phyloP scores from a whole-genome alignment of 1,139 yeast genomes.

The Tardiomyces depauwii region DNA sequence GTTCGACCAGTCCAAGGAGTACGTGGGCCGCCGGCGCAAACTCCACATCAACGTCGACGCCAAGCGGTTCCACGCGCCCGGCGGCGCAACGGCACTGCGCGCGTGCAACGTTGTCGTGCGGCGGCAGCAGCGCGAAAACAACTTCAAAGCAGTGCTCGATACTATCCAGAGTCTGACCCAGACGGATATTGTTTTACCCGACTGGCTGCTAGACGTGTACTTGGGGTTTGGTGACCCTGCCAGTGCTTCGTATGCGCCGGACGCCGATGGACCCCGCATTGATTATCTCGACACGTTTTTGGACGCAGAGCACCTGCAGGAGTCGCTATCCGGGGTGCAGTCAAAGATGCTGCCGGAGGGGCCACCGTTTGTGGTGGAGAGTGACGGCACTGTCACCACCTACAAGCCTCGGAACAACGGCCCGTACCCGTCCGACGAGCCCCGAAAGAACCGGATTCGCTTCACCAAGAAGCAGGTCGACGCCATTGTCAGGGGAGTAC shows the following conservation, averaged over 20 bases:
- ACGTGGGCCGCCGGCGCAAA: conserved; percentile 1
- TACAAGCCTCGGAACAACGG: conserved; percentile 1
- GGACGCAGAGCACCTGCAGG: conserved; percentile 14
- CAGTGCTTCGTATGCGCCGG: conserved; percentile 11
- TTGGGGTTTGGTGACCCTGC: conserved; percentile 27
- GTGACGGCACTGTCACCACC: conserved; percentile 1
- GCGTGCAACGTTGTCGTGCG: conserved; percentile 17
- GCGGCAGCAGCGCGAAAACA: conserved; percentile 13
- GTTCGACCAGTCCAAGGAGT: too few relatives aligned
- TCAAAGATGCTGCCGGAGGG: neutral
- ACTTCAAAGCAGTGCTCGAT: conserved; percentile 15
- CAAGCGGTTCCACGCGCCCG: conserved; percentile 5
- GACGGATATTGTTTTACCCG: conserved; percentile 19
- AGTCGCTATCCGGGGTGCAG: conserved; percentile 8
- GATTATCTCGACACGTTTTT: conserved; percentile 17
- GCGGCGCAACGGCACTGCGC: conserved; percentile 2
- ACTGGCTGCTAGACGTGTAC: conserved; percentile 28
- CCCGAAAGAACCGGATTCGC: conserved; percentile 9
- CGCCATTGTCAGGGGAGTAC: conserved; percentile 28
- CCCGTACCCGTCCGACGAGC: conserved; percentile 1
- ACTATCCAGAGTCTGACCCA: conserved; percentile 11
- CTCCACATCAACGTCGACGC: conserved; percentile 9
- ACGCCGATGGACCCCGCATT: conserved; percentile 5
- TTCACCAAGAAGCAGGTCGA: conserved; percentile 19
- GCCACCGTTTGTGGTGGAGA: conserved; percentile 6